phyloP scores from a whole-genome alignment of 2,329 filamentous ascomycete genomes.

The Coniochaeta sp. region DNA sequence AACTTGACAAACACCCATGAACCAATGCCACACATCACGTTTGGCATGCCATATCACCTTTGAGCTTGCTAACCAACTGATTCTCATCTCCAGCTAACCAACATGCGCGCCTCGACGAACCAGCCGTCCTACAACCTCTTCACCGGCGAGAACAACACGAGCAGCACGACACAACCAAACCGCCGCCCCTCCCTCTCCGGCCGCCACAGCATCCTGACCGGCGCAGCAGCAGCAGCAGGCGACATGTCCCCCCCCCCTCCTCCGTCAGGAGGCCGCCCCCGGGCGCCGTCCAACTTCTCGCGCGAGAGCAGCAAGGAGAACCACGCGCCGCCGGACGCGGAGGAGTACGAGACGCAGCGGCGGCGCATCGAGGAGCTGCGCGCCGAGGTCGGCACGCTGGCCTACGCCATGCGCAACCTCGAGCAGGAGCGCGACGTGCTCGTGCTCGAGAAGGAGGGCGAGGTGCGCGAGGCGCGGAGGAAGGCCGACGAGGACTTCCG shows the following conservation, averaged over 20 bases:
- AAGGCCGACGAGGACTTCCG: slow-evolving; percentile 84
- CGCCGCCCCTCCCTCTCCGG: slow-evolving; percentile 10
- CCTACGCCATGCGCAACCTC: slow-evolving; percentile 78
- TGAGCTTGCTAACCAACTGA: not conserved
- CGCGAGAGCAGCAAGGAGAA: slow-evolving; percentile 55
- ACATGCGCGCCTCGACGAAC: slow-evolving; percentile 17
- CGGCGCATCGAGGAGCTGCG: slow-evolving; percentile 69
- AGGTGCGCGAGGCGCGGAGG: slow-evolving; percentile 70
- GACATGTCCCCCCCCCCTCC: slow-evolving; percentile 9
- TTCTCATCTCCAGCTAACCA: not conserved
- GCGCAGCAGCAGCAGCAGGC: not conserved
- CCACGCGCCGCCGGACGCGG: slow-evolving; percentile 49
- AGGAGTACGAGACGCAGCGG: slow-evolving; percentile 50
- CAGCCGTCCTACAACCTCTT: slow-evolving; percentile 31
- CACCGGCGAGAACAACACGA: slow-evolving; percentile 21
- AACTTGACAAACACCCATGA: too few species aligned
- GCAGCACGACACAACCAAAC: slow-evolving; percentile 8
- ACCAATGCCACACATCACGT: too few species aligned
- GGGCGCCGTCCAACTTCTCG: slow-evolving; percentile 35
- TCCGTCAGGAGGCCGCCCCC: not conserved
- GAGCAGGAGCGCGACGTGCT: slow-evolving; percentile 84
- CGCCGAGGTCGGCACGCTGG: slow-evolving; percentile 79
- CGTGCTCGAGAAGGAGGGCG: slow-evolving; percentile 71
- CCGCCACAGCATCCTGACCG: not conserved
- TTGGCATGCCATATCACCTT: not conserved